Conservation (phyloP, 768 basidiomycete genomes). For the Amanita molliuscula region DNA sequence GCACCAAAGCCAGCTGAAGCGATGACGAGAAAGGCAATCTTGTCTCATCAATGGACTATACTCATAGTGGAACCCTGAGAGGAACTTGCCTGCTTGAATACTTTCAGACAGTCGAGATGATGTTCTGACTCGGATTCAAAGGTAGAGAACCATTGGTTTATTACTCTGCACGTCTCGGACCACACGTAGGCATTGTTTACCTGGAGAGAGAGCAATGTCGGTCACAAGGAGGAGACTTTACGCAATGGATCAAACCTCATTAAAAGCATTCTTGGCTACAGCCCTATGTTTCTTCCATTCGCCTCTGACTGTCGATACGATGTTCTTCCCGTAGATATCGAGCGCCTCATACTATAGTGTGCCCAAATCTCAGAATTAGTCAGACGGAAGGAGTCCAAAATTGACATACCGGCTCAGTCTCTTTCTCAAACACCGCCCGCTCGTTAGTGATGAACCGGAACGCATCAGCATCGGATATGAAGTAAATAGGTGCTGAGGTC, state of each 20-base stretch:
- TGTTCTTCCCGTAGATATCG: constrained; percentile 35
- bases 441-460: constrained; percentile 24
- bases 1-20: constrained; percentile 31
- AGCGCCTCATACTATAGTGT: constrained; percentile 24
- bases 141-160: constrained; percentile 31
- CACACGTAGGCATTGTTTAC: constrained; percentile 39
- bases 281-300: constrained; percentile 39
- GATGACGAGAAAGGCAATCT: constrained; percentile 26
- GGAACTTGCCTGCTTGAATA: constrained; percentile 1
- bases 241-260: constrained; percentile 22
- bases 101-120: background rate
- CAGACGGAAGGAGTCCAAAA: background rate
- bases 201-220: constrained; percentile 16
- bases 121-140: constrained; percentile 15
- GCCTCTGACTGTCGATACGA: constrained; percentile 29
- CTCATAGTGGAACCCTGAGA: background rate
- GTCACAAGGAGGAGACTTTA: too few species aligned
- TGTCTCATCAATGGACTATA: background rate
- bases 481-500: constrained; percentile 21
- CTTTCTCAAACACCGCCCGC: constrained; percentile 28
- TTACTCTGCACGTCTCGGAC: constrained; percentile 29
- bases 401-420: constrained; percentile 22
- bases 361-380: background rate
- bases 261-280: constrained; percentile 38
- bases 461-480: constrained; percentile 34